These are phyloP conservation scores for Akanthomyces lecanii DNA, from an alignment of 2,329 filamentous ascomycete genomes.

Conservation along the genomic window DNA sequence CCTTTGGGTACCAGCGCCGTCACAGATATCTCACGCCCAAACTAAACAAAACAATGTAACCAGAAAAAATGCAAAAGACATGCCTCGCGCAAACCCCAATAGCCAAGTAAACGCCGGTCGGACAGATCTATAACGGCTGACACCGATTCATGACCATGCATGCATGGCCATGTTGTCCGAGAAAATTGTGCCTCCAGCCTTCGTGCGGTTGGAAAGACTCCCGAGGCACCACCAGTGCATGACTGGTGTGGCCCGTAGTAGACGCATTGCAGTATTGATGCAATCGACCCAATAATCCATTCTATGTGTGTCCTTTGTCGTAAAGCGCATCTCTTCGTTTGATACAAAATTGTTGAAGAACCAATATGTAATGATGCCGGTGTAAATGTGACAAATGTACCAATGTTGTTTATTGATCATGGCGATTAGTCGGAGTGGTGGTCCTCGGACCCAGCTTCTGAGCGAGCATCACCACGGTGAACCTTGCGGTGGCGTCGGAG, in stretches of 20 bases:
- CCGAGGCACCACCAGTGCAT: not conserved
- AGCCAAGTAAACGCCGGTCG: constrained; percentile 9
- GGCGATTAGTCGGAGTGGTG: constrained; percentile 52
- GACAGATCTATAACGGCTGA: constrained; percentile 9
- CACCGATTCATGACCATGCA: not conserved
- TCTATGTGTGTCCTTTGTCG: constrained; percentile 11
- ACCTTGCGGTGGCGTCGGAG: constrained; percentile 92
- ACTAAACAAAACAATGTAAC: not conserved
- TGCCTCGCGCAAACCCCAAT: not conserved
- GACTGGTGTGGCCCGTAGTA: not conserved
- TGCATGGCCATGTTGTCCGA: not conserved
- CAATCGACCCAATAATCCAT: constrained; percentile 4
- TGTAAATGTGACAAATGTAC: not conserved
- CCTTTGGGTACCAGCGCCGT: constrained; percentile 17
- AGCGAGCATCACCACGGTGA: constrained; percentile 66
- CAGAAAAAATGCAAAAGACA: not conserved
- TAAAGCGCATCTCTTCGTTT: constrained; percentile 6
- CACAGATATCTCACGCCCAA: constrained; percentile 3
- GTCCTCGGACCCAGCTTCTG: constrained; percentile 60
- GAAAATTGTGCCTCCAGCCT: not conserved
- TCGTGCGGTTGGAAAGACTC: not conserved
- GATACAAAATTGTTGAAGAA: not conserved
- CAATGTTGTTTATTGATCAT: not conserved
- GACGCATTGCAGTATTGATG: not conserved
- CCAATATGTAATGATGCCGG: not conserved